Conservation (phyloP, 2,329 filamentous ascomycete species). For the Fonsecaea erecta region DNA sequence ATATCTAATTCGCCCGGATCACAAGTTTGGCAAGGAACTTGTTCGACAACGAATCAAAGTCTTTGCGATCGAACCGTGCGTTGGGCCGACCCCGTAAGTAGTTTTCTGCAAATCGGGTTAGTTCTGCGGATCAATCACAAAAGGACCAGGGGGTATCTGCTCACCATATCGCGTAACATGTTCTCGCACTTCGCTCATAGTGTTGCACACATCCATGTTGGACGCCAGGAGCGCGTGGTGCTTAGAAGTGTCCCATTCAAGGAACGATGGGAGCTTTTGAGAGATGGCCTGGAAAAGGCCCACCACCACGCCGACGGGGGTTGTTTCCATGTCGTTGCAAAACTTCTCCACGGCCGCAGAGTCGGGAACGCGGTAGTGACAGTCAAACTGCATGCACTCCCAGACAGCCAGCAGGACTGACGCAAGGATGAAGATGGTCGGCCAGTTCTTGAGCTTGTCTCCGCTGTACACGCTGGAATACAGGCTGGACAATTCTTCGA, state of each 20-base stretch:
- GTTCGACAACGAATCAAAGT: slow-evolving; percentile 95
- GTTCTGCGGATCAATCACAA: neutral
- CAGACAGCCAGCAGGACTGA: slow-evolving; percentile 91
- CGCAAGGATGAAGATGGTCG: slow-evolving; percentile 96
- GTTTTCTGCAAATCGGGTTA: slow-evolving; percentile 62
- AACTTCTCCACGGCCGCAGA: slow-evolving; percentile 86
- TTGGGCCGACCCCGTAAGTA: slow-evolving; percentile 82
- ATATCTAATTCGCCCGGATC: slow-evolving; percentile 68
- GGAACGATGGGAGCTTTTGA: slow-evolving; percentile 89
- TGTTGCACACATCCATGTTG: slow-evolving; percentile 89
- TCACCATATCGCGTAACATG: slow-evolving; percentile 94
- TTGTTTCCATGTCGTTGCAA: slow-evolving; percentile 95
- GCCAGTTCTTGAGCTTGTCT: slow-evolving; percentile 98
- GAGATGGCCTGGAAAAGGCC: slow-evolving; percentile 97
- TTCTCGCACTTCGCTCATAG: slow-evolving; percentile 91
- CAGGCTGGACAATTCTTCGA: slow-evolving; percentile 87
- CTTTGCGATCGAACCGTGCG: slow-evolving; percentile 82
- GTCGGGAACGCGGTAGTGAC: slow-evolving; percentile 91
- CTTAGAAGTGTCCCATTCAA: slow-evolving; percentile 90
- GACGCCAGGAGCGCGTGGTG: slow-evolving; percentile 90
- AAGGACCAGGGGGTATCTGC: slow-evolving; percentile 42
- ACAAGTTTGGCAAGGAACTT: slow-evolving; percentile 97
- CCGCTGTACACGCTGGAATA: slow-evolving; percentile 99
- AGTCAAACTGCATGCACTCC: slow-evolving; percentile 99
- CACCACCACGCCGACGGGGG: slow-evolving; percentile 92